Conservation (phyloP, 805 yeast species). For the Candida xyloterini region DNA sequence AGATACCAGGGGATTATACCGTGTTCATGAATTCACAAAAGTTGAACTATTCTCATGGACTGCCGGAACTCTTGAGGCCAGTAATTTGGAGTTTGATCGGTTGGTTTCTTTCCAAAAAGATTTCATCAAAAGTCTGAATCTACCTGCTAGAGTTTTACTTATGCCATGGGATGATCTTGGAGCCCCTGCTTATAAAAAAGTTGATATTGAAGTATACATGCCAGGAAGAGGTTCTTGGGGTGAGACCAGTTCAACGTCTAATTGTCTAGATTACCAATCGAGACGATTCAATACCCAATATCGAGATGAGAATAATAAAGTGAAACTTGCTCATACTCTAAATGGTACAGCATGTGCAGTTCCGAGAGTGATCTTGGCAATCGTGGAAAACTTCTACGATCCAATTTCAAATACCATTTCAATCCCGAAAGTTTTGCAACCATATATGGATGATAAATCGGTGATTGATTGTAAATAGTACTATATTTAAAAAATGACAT, state of each 20-base stretch:
- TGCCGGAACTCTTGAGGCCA: slow-evolving; percentile 30
- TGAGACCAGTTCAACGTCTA: slow-evolving; percentile 86
- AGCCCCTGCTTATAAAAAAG: slow-evolving; percentile 87
- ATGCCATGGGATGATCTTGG: slow-evolving; percentile 94
- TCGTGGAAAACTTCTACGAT: slow-evolving; percentile 83
- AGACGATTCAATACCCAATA: slow-evolving; percentile 73
- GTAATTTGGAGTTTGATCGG: slow-evolving; percentile 53
- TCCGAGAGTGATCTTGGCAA: slow-evolving; percentile 85
- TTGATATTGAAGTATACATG: slow-evolving; percentile 97
- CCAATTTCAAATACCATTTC: slow-evolving; percentile 47
- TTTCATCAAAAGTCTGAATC: slow-evolving; percentile 63
- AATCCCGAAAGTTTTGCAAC: slow-evolving; percentile 67
- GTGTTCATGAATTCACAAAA: slow-evolving; percentile 96
- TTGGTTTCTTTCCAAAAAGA: slow-evolving; percentile 63
- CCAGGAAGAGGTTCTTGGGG: slow-evolving; percentile 94
- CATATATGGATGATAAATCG: slow-evolving; percentile 67
- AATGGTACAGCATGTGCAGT: slow-evolving; percentile 97
- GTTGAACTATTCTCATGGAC: slow-evolving; percentile 88
- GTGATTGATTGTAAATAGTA: slow-evolving; percentile 20
- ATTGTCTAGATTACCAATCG: slow-evolving; percentile 88
- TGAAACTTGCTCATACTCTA: slow-evolving; percentile 71
- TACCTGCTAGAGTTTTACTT: slow-evolving; percentile 74
- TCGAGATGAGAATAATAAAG: slow-evolving; percentile 32
- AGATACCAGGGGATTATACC: slow-evolving; percentile 85
- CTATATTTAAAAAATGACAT: background rate